Conservation (phyloP, 2,329 filamentous ascomycete genomes). For the Colletotrichum paranaense region DNA sequence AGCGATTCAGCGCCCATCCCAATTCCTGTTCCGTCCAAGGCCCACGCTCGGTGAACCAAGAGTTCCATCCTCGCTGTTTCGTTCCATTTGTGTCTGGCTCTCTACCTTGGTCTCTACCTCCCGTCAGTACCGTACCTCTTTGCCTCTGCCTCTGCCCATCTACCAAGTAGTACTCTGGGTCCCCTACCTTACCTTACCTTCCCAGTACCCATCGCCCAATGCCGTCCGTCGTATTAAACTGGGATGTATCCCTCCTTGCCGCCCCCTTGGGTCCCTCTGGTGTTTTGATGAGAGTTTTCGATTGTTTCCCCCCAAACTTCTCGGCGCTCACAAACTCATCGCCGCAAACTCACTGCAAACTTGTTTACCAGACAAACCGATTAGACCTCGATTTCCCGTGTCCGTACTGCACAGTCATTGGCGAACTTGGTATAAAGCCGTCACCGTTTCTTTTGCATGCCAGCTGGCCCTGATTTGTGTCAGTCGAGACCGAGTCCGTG, state of each 20-base stretch:
- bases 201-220: not conserved
- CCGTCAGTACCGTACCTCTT: not conserved
- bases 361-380: not conserved
- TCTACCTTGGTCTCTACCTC: too few species aligned
- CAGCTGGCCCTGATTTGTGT: not conserved
- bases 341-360: not conserved
- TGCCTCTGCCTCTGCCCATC: not conserved
- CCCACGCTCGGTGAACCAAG: not conserved
- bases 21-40: conserved; percentile 3
- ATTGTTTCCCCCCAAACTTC: not conserved
- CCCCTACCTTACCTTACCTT: too few species aligned
- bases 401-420: not conserved
- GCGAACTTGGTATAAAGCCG: not conserved
- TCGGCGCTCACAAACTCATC: not conserved
- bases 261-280: not conserved
- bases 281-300: not conserved
- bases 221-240: conserved; percentile 10
- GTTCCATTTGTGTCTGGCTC: not conserved
- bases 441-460: not conserved
- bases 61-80: conserved; percentile 1
- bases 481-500: conserved; percentile 9
- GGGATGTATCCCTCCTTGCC: not conserved
- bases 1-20: conserved; percentile 22
- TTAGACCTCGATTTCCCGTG: not conserved
- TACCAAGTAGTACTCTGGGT: not conserved